A percentile compares a stretch with the other conserved stretches of the same genome.
phyloP scores from a whole-genome alignment of 2,329 filamentous ascomycete species.

The Colletotrichum kahawae region DNA sequence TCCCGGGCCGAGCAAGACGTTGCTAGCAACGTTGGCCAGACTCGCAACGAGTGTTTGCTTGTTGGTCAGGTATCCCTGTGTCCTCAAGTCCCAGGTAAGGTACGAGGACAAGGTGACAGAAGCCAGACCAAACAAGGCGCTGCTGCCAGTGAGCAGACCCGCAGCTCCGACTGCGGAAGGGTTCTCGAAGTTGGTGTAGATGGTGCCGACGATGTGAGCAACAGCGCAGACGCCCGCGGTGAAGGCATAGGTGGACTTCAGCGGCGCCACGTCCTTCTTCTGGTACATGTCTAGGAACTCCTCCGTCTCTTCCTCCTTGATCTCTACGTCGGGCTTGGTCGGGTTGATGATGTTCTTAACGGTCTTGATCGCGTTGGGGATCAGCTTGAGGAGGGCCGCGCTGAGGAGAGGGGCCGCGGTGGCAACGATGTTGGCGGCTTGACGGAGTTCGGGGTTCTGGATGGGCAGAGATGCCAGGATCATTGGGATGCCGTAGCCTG shows the following conservation, averaged over 20 bases:
- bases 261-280: neutral
- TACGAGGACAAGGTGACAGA: neutral
- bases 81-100: neutral
- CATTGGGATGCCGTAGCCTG: neutral
- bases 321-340: neutral
- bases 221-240: neutral
- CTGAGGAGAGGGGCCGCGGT: neutral
- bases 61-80: neutral
- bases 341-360: neutral
- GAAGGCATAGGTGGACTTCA: neutral
- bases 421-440: neutral
- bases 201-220: neutral
- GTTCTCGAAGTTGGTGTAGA: neutral
- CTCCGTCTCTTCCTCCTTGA: neutral
- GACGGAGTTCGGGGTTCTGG: neutral
- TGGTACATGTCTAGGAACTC: neutral
- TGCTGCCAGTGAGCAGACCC: slow-evolving; percentile 11
- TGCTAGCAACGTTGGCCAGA: neutral
- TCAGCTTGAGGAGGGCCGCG: neutral
- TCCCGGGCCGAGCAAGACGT: neutral
- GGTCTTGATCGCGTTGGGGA: neutral
- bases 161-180: neutral
- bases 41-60: neutral
- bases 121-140: neutral
- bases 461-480: neutral